phyloP scores from a whole-genome alignment of 176 grass and related monocot species.

The Oryza meridionalis region DNA sequence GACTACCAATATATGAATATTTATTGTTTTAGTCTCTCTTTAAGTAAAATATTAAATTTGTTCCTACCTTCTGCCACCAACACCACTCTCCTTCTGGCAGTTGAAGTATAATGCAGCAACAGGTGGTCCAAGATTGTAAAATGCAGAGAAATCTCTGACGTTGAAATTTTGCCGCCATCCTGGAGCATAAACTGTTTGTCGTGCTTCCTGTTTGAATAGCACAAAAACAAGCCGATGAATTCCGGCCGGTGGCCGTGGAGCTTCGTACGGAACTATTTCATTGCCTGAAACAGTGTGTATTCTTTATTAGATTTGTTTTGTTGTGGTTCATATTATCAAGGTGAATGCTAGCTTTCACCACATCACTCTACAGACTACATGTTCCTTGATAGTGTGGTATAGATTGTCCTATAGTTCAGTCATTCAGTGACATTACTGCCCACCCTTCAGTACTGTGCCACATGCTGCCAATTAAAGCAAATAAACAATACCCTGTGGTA shows the following conservation, averaged over 20 bases:
- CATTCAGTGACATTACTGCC: conserved; percentile 20
- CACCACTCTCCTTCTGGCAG: conserved; percentile 84
- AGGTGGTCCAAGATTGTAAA: conserved; percentile 75
- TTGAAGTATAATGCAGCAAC: conserved; percentile 89
- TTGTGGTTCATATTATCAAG: conserved; percentile 13
- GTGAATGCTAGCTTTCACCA: conserved; percentile 24
- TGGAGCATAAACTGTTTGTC: conserved; percentile 67
- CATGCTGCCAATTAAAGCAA: conserved; percentile 1
- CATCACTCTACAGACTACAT: not conserved
- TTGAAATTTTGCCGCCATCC: conserved; percentile 95
- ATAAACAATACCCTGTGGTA: not conserved
- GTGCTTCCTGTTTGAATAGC: conserved; percentile 79
- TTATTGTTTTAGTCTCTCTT: not conserved
- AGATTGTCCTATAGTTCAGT: conserved; percentile 14
- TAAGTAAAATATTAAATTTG: conserved; percentile 33
- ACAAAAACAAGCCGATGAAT: conserved; percentile 94
- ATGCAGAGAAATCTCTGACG: conserved; percentile 80
- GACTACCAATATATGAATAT: not conserved
- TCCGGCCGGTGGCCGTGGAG: conserved; percentile 70
- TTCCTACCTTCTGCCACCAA: conserved; percentile 92
- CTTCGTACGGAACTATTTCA: conserved; percentile 86
- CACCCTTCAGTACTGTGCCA: not conserved
- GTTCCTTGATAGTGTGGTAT: not conserved
- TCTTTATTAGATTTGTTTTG: conserved; percentile 48
- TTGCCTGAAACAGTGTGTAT: conserved; percentile 77